Conservation (phyloP, 2,329 filamentous ascomycete genomes). For the Zarea fungicola region DNA sequence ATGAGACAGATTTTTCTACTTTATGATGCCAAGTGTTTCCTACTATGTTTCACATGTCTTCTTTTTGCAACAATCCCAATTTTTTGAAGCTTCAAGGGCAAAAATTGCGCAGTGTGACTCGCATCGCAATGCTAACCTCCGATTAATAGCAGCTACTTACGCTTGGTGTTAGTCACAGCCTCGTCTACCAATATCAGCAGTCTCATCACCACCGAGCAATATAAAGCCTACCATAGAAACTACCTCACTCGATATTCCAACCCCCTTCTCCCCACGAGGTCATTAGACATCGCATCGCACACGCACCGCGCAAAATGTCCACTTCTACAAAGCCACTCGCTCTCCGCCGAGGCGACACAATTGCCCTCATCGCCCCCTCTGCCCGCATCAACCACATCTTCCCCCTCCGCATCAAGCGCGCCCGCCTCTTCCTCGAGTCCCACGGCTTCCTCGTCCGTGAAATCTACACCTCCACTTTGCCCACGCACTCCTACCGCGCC, state of each 20-base stretch:
- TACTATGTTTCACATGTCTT: no score
- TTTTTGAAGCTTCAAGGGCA: no score
- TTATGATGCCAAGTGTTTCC: not conserved
- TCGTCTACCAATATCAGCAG: not conserved
- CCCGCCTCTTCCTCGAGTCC: slow-evolving; percentile 22
- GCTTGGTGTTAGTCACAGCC: not conserved
- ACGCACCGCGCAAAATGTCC: no score
- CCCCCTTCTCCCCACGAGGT: no score
- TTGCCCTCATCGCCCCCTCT: slow-evolving; percentile 37
- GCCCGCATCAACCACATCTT: slow-evolving; percentile 28
- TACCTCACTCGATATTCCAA: no score
- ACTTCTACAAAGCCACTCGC: slow-evolving; percentile 7
- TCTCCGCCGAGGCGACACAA: slow-evolving; percentile 31
- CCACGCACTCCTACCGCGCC: not conserved
- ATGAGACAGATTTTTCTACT: not conserved
- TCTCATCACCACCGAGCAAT: not conserved
- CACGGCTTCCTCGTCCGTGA: slow-evolving; percentile 31
- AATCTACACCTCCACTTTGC: slow-evolving; percentile 20
- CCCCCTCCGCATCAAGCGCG: slow-evolving; percentile 26
- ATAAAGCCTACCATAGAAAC: no score
- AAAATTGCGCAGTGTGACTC: no score
- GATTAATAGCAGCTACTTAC: not conserved
- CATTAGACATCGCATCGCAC: no score
- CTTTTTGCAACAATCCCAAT: no score
- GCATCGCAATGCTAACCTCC: no score